phyloP scores from a whole-genome alignment of 1,284 basidiomycete genomes.

The Malassezia sympodialis region DNA sequence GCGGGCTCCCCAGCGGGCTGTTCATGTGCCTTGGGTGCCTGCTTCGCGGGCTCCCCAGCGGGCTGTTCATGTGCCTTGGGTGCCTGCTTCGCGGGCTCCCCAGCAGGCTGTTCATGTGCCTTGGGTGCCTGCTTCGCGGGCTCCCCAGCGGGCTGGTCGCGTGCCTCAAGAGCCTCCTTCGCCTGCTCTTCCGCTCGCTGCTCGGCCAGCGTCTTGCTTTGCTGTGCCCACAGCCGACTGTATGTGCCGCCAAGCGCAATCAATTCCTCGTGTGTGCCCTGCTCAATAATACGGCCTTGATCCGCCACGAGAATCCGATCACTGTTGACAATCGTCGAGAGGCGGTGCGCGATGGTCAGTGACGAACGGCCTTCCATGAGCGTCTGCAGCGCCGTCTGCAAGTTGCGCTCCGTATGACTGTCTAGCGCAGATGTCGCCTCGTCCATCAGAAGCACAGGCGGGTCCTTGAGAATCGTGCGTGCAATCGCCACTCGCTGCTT shows the following conservation, averaged over 20 bases:
- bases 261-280: constrained; percentile 40
- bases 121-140: neutral
- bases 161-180: neutral
- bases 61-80: too few relatives aligned
- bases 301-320: constrained; percentile 42
- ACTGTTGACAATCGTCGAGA: constrained; percentile 46
- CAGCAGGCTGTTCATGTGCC: too few relatives aligned
- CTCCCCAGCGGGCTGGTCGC: neutral
- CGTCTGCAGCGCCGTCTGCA: constrained; percentile 39
- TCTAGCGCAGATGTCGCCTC: constrained; percentile 60
- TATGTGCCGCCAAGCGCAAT: constrained; percentile 32
- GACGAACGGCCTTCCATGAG: constrained; percentile 44
- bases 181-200: neutral
- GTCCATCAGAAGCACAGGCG: constrained; percentile 70
- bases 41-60: neutral
- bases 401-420: constrained; percentile 38
- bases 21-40: neutral
- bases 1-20: neutral
- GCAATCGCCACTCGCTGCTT: constrained; percentile 79
- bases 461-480: constrained; percentile 71
- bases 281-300: constrained; percentile 31
- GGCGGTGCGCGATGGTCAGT: constrained; percentile 45
- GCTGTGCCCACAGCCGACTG: constrained; percentile 40
- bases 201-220: constrained; percentile 40
- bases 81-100: too few relatives aligned